phyloP scores from a whole-genome alignment of 2,329 filamentous ascomycete species.

The Aspergillus eucalypticola region DNA sequence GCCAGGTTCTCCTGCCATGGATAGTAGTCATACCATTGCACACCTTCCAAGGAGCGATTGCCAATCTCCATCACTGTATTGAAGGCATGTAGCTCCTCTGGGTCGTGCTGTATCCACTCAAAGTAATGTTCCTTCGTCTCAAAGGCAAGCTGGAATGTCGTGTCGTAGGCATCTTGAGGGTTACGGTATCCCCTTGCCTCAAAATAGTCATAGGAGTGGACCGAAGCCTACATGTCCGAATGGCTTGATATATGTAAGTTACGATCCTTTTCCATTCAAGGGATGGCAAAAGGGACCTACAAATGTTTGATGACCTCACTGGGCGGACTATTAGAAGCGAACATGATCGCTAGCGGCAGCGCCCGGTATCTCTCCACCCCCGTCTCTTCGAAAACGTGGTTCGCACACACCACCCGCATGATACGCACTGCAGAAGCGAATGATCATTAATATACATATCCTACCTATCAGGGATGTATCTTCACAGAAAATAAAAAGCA shows the following conservation, averaged over 20 bases:
- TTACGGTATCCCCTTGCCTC: slow-evolving; percentile 29
- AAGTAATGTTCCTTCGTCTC: slow-evolving; percentile 29
- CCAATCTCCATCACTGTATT: slow-evolving; percentile 30
- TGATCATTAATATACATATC: too few species aligned
- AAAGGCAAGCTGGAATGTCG: slow-evolving; percentile 31
- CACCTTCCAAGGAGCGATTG: not conserved
- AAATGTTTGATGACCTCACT: slow-evolving; percentile 22
- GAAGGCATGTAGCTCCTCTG: slow-evolving; percentile 24
- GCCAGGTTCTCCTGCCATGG: slow-evolving; percentile 16
- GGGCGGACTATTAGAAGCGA: not conserved
- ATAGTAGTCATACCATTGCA: slow-evolving; percentile 22
- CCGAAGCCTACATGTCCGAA: slow-evolving; percentile 15
- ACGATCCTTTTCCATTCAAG: too few species aligned
- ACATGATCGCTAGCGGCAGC: too few species aligned
- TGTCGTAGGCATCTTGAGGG: slow-evolving; percentile 29
- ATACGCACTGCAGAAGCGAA: slow-evolving; percentile 11
- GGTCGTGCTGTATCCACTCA: slow-evolving; percentile 27
- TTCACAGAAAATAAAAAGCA: too few species aligned
- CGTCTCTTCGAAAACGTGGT: too few species aligned
- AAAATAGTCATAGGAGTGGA: slow-evolving; percentile 29
- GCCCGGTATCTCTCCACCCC: too few species aligned
- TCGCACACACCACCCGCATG: too few species aligned
- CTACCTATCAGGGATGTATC: too few species aligned
- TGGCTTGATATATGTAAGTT: not conserved
- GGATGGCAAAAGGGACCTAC: slow-evolving; percentile 8